Conservation (phyloP, 2,329 filamentous ascomycete genomes). For the Nothophoma quercina region DNA sequence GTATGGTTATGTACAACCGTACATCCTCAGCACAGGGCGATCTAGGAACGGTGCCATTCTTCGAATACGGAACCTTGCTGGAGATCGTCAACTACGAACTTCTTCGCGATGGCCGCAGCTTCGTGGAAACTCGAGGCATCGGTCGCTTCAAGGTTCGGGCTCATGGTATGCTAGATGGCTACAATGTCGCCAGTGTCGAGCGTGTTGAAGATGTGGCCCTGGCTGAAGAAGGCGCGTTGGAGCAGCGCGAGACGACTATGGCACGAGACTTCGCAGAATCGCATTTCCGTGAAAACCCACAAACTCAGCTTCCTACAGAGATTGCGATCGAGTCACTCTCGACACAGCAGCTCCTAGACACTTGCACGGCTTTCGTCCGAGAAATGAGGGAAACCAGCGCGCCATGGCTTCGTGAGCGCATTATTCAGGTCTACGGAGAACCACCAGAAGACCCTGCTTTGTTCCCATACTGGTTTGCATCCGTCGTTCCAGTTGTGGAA, state of each 20-base stretch:
- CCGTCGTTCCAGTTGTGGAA: constrained; percentile 78
- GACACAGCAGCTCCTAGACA: constrained; percentile 73
- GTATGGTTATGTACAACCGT: constrained; percentile 79
- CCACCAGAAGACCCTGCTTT: constrained; percentile 76
- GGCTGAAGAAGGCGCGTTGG: constrained; percentile 78
- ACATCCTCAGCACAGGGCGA: constrained; percentile 61
- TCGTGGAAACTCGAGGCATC: constrained; percentile 79
- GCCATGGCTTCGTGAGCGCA: constrained; percentile 76
- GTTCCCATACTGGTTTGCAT: constrained; percentile 92
- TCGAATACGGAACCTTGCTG: constrained; percentile 79
- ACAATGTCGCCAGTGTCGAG: constrained; percentile 77
- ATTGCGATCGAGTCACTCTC: constrained; percentile 65
- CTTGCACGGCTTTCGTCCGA: constrained; percentile 71
- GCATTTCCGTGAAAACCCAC: constrained; percentile 46
- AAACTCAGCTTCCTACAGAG: constrained; percentile 29
- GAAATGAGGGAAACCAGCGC: constrained; percentile 74
- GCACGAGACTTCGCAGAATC: constrained; percentile 45
- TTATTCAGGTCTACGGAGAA: constrained; percentile 77
- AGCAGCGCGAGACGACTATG: constrained; percentile 69
- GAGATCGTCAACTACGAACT: constrained; percentile 77
- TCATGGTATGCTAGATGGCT: constrained; percentile 74
- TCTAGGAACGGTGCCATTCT: constrained; percentile 65
- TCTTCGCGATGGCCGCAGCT: constrained; percentile 79
- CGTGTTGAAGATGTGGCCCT: constrained; percentile 82
- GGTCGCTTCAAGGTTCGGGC: constrained; percentile 77